A percentile compares a stretch with the other conserved stretches of the same genome.
These are phyloP conservation scores for Artomyces pyxidatus DNA, from an alignment of 768 basidiomycete species.

Conservation along the genomic window DNA sequence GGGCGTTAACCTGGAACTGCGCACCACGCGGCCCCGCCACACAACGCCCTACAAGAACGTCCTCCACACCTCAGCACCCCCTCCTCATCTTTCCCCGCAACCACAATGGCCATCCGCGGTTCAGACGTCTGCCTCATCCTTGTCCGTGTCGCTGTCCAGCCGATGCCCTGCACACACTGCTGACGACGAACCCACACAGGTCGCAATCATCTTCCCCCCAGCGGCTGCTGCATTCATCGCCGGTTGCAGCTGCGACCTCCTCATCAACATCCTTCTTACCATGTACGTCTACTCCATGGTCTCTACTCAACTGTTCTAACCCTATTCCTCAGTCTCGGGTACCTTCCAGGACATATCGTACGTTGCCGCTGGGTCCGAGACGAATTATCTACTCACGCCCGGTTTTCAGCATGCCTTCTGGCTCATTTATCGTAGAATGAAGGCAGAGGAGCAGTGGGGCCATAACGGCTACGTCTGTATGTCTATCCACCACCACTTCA, in stretches of 20 bases:
- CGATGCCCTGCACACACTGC: not conserved
- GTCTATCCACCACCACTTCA: constrained; percentile 22
- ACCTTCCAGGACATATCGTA: constrained; percentile 57
- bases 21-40: too few relatives aligned
- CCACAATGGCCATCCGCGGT: constrained; percentile 35
- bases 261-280: constrained; percentile 78
- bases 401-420: constrained; percentile 66
- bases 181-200: constrained; percentile 40
- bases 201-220: constrained; percentile 75
- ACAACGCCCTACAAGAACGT: too few relatives aligned
- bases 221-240: constrained; percentile 71
- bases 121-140: constrained; percentile 78
- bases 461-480: constrained; percentile 67
- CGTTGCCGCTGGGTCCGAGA: constrained; percentile 15
- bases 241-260: constrained; percentile 79
- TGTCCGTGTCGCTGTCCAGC: constrained; percentile 30
- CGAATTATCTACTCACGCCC: not conserved
- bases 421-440: constrained; percentile 87
- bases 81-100: too few relatives aligned
- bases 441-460: constrained; percentile 79
- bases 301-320: not conserved
- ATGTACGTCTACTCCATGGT: constrained; percentile 37
- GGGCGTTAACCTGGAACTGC: too few relatives aligned
- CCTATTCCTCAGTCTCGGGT: constrained; percentile 49
- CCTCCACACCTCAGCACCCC: too few relatives aligned